Evolutionary conservation across 176 grass and related monocot species (phyloP), one percentile per base, ranked within the genome.

Genomic region (Poa annua): DNA sequence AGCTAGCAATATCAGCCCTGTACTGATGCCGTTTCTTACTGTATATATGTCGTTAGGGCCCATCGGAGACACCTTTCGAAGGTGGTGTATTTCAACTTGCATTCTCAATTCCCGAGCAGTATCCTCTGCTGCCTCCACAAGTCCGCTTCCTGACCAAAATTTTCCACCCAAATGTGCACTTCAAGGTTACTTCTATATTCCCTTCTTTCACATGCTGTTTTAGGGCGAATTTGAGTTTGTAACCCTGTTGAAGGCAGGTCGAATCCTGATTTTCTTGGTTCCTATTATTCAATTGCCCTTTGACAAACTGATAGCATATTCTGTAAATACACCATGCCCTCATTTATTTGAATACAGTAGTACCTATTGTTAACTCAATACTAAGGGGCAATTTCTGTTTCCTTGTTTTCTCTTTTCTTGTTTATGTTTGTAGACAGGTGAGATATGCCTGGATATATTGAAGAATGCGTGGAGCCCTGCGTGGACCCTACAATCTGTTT

Each of bases 381-480:
- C 54, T 5, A 21, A 57, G 56, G 3, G 6, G 5, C 5, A 32
- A 32, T 29, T 89, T 75, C 16, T 17, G n/a, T 62, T 70, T 79
- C 55, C 22, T 91, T 53, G 44, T 53, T 35, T 83, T 50, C 16
- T 56, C 76, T 71, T 11, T 52, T 26, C 4, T 76, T 4, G 17
- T 70, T 82, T 75, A 24, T 85, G 39, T 65, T 42, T 80, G 47
- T 59, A 99, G 97, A 96, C 93, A 2, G 97, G 97, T 84, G 97
- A 99, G 79, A 99, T 99, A 86, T 99, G 97, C 76, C 81, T 99
- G 24, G 97, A 99, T 90, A 99, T 99, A 59, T 90, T 96, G 89
- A 99, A 99, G 86, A 99, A 99, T 90, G 93, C 97, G 3, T 99
- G 97, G 97, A 99, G 97, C 77, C 97, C 97, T 41, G 97, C 97